Percentiles rank a stretch among this genome's conserved stretches.
Conservation (phyloP, 1,139 yeast genomes). For the Protomyces inundatus region DNA sequence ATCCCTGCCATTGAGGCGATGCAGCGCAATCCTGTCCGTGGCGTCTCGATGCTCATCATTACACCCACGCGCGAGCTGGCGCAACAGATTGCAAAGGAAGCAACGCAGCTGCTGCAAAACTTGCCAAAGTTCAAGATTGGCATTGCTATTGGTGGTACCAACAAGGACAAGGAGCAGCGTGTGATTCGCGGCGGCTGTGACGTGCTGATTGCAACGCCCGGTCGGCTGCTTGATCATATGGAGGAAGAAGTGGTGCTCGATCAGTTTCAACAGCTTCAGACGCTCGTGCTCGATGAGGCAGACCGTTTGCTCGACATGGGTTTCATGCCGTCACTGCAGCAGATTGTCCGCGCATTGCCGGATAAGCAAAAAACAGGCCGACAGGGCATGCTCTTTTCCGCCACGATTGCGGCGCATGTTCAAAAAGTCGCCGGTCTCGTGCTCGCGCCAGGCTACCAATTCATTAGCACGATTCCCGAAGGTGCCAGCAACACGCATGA, state of each 20-base stretch:
- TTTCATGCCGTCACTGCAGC: slow-evolving; percentile 97
- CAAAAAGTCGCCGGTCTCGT: slow-evolving; percentile 97
- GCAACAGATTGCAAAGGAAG: slow-evolving; percentile 93
- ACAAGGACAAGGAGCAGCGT: slow-evolving; percentile 85
- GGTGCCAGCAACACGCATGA: slow-evolving; percentile 77
- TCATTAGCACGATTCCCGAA: slow-evolving; percentile 79
- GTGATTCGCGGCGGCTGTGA: slow-evolving; percentile 85
- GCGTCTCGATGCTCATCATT: slow-evolving; percentile 75
- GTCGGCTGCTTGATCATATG: slow-evolving; percentile 89
- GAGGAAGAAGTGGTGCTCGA: slow-evolving; percentile 89
- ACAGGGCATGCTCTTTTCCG: slow-evolving; percentile 97
- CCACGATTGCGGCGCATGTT: slow-evolving; percentile 97
- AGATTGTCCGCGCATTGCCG: slow-evolving; percentile 88
- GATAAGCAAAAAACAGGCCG: slow-evolving; percentile 70
- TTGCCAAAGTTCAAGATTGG: slow-evolving; percentile 66
- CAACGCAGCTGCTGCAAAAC: slow-evolving; percentile 88
- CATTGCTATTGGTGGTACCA: slow-evolving; percentile 97
- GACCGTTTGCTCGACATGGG: slow-evolving; percentile 96
- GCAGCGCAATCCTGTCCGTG: slow-evolving; percentile 73
- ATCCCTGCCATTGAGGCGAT: slow-evolving; percentile 91
- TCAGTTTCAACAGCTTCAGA: slow-evolving; percentile 87
- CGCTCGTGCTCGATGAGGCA: slow-evolving; percentile 81
- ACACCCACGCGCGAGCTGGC: slow-evolving; percentile 93
- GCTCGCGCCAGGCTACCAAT: slow-evolving; percentile 87
- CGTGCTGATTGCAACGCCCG: slow-evolving; percentile 92